Percentiles rank a stretch among this genome's conserved stretches.
These are phyloP conservation scores for Talaromyces wortmannii DNA, from an alignment of 495 filamentous ascomycete genomes.

Conservation along the genomic window DNA sequence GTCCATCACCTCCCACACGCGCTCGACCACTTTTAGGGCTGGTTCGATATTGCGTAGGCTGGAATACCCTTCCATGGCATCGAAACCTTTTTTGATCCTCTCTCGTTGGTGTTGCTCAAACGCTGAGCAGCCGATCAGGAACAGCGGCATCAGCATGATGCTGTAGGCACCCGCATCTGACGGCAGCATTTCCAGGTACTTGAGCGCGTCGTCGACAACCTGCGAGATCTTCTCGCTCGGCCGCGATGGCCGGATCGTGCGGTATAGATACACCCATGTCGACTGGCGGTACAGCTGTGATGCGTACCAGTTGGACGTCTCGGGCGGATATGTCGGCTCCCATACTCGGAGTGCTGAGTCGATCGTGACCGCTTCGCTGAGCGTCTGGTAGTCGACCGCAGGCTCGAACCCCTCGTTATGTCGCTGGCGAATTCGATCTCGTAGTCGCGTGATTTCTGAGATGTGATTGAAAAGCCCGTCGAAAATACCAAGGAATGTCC, in stretches of 20 bases:
- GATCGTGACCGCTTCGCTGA: constrained; percentile 71
- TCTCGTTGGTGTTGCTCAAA: constrained; percentile 65
- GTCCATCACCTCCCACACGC: constrained; percentile 81
- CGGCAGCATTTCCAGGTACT: constrained; percentile 55
- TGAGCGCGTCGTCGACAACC: constrained; percentile 74
- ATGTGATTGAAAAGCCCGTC: constrained; percentile 81
- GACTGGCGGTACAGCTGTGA: constrained; percentile 82
- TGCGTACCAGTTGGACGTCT: constrained; percentile 67
- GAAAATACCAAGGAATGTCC: constrained; percentile 74
- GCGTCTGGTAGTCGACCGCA: constrained; percentile 63
- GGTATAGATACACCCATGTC: constrained; percentile 84
- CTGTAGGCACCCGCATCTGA: constrained; percentile 60
- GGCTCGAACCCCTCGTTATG: constrained; percentile 57
- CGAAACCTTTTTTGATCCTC: constrained; percentile 61
- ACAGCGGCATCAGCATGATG: constrained; percentile 80
- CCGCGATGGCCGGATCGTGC: constrained; percentile 72
- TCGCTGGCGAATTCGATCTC: constrained; percentile 67
- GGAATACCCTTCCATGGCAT: constrained; percentile 66
- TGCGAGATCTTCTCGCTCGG: constrained; percentile 59
- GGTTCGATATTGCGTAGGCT: constrained; percentile 75
- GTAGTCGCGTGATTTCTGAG: constrained; percentile 70
- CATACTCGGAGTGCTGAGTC: constrained; percentile 71
- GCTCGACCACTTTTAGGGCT: constrained; percentile 67
- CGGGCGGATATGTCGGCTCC: constrained; percentile 62
- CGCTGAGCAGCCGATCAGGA: constrained; percentile 81